Evolutionary conservation across 805 yeast genomes (phyloP).

Genomic region (Lachancea sp.): DNA sequence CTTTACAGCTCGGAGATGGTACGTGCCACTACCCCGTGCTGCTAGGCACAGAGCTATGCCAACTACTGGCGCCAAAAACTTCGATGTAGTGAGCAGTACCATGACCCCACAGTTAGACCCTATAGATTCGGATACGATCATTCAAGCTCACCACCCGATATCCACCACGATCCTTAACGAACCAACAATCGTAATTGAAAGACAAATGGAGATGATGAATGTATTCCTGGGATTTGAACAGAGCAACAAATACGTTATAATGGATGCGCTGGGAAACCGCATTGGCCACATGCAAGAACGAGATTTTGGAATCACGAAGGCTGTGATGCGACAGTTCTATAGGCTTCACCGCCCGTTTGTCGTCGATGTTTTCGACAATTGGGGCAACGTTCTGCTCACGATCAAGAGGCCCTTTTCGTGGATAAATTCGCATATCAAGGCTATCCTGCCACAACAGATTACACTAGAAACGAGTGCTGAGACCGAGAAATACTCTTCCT

Average conservation of each 20-base stretch:
- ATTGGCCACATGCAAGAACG: slow-evolving; percentile 80
- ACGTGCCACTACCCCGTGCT: slow-evolving; percentile 10
- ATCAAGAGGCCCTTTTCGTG: slow-evolving; percentile 80
- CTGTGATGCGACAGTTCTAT: slow-evolving; percentile 76
- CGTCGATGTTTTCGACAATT: slow-evolving; percentile 61
- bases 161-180: slow-evolving; percentile 53
- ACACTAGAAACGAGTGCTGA: background rate
- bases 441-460: slow-evolving; percentile 48
- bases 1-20: slow-evolving; percentile 11
- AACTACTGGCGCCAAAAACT: background rate
- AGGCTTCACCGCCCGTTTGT: slow-evolving; percentile 81
- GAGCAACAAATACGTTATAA: slow-evolving; percentile 68
- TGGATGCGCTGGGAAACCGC: slow-evolving; percentile 66
- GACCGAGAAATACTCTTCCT: background rate
- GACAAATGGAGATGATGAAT: slow-evolving; percentile 85
- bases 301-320: slow-evolving; percentile 61
- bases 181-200: slow-evolving; percentile 81
- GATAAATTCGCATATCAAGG: slow-evolving; percentile 82
- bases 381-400: slow-evolving; percentile 54
- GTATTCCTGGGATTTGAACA: slow-evolving; percentile 87
- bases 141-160: slow-evolving; percentile 53
- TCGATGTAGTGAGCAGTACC: background rate
- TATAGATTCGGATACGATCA: slow-evolving; percentile 14
- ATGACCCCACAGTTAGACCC: too few relatives aligned
- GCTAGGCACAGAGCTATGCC: slow-evolving; percentile 12